Evolutionary conservation across 2,329 filamentous ascomycete genomes (phyloP), one percentile per base, ranked within the genome.

Genomic region (Tolypocladium guangdongense): DNA sequence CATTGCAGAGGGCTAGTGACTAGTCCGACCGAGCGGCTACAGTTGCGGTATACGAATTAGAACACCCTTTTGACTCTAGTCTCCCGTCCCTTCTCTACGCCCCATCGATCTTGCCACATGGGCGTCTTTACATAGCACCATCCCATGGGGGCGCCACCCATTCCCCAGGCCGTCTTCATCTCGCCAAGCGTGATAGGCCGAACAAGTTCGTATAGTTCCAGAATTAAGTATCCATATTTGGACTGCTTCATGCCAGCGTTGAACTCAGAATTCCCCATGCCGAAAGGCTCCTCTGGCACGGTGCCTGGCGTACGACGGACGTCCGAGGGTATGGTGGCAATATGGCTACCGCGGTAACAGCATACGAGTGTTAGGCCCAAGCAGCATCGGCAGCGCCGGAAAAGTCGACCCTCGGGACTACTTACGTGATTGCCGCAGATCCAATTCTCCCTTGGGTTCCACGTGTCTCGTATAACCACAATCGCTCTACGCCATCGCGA

Each of bases 261-360:
- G 54, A 65, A 66, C 30, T 66, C 61, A 16, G 55, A 49, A 37
- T 66, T 66, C 36, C 63, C 63, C 11, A 64, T 59, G 14, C 64
- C 64, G 22, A 55, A 47, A 2, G 63, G 64, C n/a, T 68, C 46
- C 16, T 22, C 32, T 11, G 58, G 59, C 12, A 61, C 60, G 5
- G 50, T 54, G 3, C 60, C 60, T 22, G 59, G 59, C 2, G 54
- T 50, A 16, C 47, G 58, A 8, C 56, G 57, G 0, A 49, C 37
- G 1, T 20, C 14, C 1, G 52, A 30, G 8, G 58, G 56, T 4
- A 61, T 61, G 0, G 41, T 24, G 1, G 57, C 56, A 22, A 62
- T 54, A 18, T 59, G 56, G 7, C 53, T 55, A 33, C 11, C 18
- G 32, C 48, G 35, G n/a, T 30, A 14, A 41, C n/a, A 41, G n/a